Base-by-base conservation (phyloP, 345 rosid species). In the Gossypium anomalum region DNA sequence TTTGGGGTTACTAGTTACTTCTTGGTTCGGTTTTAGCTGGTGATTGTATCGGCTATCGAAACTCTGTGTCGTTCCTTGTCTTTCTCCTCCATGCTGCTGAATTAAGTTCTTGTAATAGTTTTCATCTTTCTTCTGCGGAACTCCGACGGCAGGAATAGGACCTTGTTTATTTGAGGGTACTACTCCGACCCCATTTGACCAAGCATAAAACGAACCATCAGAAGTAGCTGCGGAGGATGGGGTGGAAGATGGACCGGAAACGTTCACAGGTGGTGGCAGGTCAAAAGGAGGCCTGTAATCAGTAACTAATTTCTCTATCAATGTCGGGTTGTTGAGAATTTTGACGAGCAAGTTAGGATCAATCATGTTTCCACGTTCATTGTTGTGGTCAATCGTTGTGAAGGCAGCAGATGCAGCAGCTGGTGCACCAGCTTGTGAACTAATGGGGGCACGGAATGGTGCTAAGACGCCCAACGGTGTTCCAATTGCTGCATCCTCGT, bases 41-140 rank as follows among this genome's bases (percentile, higher is more conserved):
- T 69, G 84, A 79, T 77, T 79, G 75, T 76, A 84, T 12, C 83
- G 85, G 80, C 75, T 69, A 17, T 80, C 71, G 55, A 79, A 83
- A 56, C 81, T 94, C 73, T 85, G 91, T 15, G 85, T 68, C 29
- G 81, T 77, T 75, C 89, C 98, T 76, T 83, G 93, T 81, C 94
- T 88, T 65, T 95, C 99, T 19, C 86, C 98, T 53, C 99, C 99
- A 78, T 95, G 99, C 68, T 91, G 96, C 87, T 93, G 98, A 80
- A 95, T 93, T 89, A 95, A 79, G 89, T 84, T 93, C 84, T 93
- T 95, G 72, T 90, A 95, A 78, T 95, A 93, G 80, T 81, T 91
- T 66, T 88, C 41, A 71, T 91, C 97, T 76, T 87, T 93, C 5
- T 89, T 79, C 29, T 81, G 89, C 27, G 91, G 77, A 56, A 73